These are phyloP conservation scores for Colletotrichum gigasporum DNA, from an alignment of 2,329 filamentous ascomycete species.

Conservation along the genomic window DNA sequence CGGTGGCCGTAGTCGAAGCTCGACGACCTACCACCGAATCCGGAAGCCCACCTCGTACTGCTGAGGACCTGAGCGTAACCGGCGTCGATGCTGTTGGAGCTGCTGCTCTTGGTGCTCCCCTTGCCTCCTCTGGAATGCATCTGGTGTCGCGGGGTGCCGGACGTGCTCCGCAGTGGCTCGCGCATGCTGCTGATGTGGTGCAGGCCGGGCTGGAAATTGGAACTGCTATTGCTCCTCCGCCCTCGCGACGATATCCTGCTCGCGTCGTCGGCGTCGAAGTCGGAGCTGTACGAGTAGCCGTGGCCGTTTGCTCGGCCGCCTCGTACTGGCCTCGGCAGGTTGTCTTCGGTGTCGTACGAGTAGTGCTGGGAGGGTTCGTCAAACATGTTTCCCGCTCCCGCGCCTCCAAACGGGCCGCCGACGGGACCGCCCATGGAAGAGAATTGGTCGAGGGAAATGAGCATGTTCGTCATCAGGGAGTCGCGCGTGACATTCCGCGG, in stretches of 20 bases:
- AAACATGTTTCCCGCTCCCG: slow-evolving; percentile 8
- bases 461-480: slow-evolving; percentile 95
- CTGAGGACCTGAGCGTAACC: slow-evolving; percentile 67
- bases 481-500: slow-evolving; percentile 82
- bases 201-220: slow-evolving; percentile 70
- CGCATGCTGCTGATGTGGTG: slow-evolving; percentile 72
- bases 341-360: slow-evolving; percentile 28
- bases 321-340: slow-evolving; percentile 26
- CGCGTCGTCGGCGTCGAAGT: slow-evolving; percentile 65
- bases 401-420: slow-evolving; percentile 5
- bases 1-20: slow-evolving; percentile 77
- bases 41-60: slow-evolving; percentile 67
- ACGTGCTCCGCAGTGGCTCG: slow-evolving; percentile 50
- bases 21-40: slow-evolving; percentile 67
- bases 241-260: slow-evolving; percentile 67
- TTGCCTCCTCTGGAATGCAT: slow-evolving; percentile 67
- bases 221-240: slow-evolving; percentile 83
- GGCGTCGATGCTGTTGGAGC: slow-evolving; percentile 72
- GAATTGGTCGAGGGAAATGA: slow-evolving; percentile 90
- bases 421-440: slow-evolving; percentile 56
- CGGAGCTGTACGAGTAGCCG: slow-evolving; percentile 68
- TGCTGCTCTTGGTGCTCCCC: slow-evolving; percentile 79
- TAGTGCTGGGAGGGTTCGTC: slow-evolving; percentile 26
- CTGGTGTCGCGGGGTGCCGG: slow-evolving; percentile 52
- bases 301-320: slow-evolving; percentile 33